Conservation (phyloP, 208 protist genomes). For the Acanthamoeba lenticulata region DNA sequence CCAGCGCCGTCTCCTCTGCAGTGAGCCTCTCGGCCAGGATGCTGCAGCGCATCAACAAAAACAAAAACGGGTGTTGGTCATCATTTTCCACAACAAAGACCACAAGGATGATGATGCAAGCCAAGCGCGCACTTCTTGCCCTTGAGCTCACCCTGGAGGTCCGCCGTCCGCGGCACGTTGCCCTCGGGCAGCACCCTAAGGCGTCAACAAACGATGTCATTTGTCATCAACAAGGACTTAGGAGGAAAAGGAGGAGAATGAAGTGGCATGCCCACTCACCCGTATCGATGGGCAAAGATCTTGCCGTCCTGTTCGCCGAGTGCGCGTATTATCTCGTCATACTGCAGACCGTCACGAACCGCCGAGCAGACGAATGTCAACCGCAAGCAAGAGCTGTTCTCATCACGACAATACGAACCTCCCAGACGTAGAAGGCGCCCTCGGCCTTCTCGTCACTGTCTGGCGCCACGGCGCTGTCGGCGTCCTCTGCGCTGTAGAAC, state of each 20-base stretch:
- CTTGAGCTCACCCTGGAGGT: constrained; percentile 15
- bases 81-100: neutral
- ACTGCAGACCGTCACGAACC: neutral
- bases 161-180: neutral
- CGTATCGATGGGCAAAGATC: constrained; percentile 21
- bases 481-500: constrained; percentile 79
- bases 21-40: constrained; percentile 21
- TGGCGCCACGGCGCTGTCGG: constrained; percentile 63
- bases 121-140: neutral
- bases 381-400: neutral
- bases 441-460: constrained; percentile 70
- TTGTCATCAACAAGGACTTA: neutral
- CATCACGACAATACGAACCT: neutral
- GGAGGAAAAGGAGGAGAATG: neutral
- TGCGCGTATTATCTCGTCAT: neutral
- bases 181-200: constrained; percentile 8
- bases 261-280: neutral
- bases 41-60: neutral
- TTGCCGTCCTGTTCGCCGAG: constrained; percentile 38
- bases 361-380: constrained; percentile 4
- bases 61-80: neutral
- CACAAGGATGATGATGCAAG: neutral
- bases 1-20: constrained; percentile 49
- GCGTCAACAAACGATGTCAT: neutral
- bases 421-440: constrained; percentile 79